phyloP scores from a whole-genome alignment of 371 early-diverging fungal species.

The Conidiobolus incongruus region DNA sequence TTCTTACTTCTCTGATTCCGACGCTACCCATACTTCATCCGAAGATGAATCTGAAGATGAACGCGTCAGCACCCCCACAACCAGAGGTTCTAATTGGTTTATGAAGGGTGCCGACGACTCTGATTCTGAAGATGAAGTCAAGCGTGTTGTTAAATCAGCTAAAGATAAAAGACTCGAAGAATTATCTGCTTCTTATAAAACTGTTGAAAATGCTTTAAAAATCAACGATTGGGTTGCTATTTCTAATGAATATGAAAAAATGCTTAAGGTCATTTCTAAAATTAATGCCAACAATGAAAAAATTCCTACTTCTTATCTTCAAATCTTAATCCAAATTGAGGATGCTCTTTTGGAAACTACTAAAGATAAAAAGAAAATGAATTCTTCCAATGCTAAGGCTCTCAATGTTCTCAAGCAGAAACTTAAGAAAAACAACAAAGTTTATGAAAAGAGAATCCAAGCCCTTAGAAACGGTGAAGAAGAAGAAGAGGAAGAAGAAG shows the following conservation, averaged over 20 bases:
- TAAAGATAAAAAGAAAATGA: conserved; percentile 59
- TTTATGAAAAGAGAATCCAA: conserved; percentile 28
- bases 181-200: conserved; percentile 28
- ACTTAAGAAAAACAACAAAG: conserved; percentile 67
- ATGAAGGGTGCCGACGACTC: conserved; percentile 29
- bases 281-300: conserved; percentile 5
- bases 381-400: conserved; percentile 52
- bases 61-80: conserved; percentile 20
- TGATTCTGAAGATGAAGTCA: conserved; percentile 36
- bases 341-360: conserved; percentile 30
- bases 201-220: conserved; percentile 52
- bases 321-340: conserved; percentile 52
- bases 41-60: conserved; percentile 27
- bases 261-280: conserved; percentile 46
- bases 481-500: conserved; percentile 24
- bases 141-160: conserved; percentile 52
- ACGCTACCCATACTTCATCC: conserved; percentile 27
- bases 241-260: conserved; percentile 64
- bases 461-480: conserved; percentile 13
- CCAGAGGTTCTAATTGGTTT: conserved; percentile 58
- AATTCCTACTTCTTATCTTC: conserved; percentile 51
- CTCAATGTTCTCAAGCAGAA: conserved; percentile 80
- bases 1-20: conserved; percentile 1
- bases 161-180: conserved; percentile 69
- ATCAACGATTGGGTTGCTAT: conserved; percentile 77